Conservation (phyloP, 305 asterid species). For the Solanum hybrid region DNA sequence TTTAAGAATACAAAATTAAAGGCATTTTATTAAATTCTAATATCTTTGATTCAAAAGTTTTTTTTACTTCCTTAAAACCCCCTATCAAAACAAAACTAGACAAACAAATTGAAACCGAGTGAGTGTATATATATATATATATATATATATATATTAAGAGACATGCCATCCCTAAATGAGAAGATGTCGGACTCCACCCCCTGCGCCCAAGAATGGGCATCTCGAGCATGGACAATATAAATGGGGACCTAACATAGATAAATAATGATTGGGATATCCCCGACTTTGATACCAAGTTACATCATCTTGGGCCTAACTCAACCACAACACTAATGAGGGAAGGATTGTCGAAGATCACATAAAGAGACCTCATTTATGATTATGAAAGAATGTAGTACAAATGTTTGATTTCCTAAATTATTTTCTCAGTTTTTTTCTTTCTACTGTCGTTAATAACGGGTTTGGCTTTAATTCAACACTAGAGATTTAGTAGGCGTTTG, state of each 20-base stretch:
- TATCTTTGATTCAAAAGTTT: background rate
- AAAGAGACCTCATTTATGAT: background rate
- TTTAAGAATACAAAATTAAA: background rate
- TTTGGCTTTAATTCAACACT: background rate
- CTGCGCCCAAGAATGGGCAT: background rate
- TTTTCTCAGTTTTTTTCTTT: background rate
- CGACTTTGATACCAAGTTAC: background rate
- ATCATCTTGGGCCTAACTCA: background rate
- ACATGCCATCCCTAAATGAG: background rate
- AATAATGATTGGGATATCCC: background rate
- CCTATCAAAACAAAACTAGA: background rate
- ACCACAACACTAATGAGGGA: background rate
- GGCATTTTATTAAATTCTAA: background rate
- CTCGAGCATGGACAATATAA: background rate
- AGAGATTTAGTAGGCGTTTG: background rate
- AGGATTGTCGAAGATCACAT: background rate
- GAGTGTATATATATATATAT: background rate
- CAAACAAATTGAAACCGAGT: background rate
- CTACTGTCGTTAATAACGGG: background rate
- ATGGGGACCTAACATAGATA: background rate
- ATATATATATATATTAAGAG: background rate
- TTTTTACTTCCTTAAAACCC: background rate
- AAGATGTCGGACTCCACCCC: background rate
- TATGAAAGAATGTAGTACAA: background rate
- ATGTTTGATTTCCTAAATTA: background rate